These are phyloP conservation scores for Paecilomyces fulvus DNA, from an alignment of 2,329 filamentous ascomycete species.

Conservation along the genomic window DNA sequence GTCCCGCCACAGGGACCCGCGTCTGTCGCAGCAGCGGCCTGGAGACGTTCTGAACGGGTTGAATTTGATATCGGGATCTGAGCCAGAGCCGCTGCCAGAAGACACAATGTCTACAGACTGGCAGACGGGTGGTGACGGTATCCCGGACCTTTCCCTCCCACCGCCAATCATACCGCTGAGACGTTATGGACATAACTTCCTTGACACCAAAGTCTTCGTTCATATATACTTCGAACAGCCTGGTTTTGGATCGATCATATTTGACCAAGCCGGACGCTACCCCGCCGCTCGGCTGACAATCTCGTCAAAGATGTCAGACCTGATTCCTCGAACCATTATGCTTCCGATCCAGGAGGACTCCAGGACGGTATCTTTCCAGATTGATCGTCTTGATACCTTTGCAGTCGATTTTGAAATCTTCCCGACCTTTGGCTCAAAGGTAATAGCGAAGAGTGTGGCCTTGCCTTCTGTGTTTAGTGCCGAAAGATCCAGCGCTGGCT, in stretches of 20 bases:
- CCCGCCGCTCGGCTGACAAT: constrained; percentile 91
- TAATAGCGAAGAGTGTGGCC: constrained; percentile 92
- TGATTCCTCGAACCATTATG: constrained; percentile 93
- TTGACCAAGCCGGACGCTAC: constrained; percentile 95
- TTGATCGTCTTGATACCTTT: constrained; percentile 87
- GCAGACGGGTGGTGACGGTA: constrained; percentile 68
- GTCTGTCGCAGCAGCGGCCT: constrained; percentile 20
- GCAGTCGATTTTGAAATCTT: constrained; percentile 96
- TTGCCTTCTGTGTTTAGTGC: constrained; percentile 78
- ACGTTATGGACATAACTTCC: constrained; percentile 94
- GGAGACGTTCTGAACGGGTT: constrained; percentile 27
- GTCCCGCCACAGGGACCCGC: constrained; percentile 22
- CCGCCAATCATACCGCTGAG: constrained; percentile 92
- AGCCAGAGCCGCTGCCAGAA: constrained; percentile 19
- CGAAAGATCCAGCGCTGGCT: constrained; percentile 64
- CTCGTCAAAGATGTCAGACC: constrained; percentile 88
- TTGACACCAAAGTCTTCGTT: constrained; percentile 94
- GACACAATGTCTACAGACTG: constrained; percentile 51
- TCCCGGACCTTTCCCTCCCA: constrained; percentile 82
- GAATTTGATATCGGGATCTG: constrained; percentile 8
- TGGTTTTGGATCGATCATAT: constrained; percentile 63
- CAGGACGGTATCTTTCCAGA: constrained; percentile 86
- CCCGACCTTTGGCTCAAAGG: constrained; percentile 92
- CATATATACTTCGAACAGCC: constrained; percentile 80
- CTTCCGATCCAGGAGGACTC: constrained; percentile 95